These are phyloP conservation scores for Solanum chacoense DNA, from an alignment of 305 asterid genomes.

Conservation along the genomic window DNA sequence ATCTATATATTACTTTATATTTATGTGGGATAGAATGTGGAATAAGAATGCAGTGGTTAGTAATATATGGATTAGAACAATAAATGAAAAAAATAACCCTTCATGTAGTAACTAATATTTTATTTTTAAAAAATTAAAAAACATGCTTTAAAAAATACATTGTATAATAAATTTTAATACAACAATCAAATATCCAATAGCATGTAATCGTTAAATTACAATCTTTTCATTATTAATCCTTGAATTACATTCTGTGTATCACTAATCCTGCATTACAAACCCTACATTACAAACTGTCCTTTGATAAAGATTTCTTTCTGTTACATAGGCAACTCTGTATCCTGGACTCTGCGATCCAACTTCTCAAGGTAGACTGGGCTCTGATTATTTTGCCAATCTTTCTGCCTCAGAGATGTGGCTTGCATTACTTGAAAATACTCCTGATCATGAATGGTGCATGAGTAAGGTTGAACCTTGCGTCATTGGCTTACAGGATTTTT, in stretches of 20 bases:
- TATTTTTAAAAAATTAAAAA: neutral
- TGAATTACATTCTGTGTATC: neutral
- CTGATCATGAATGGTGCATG: constrained; percentile 89
- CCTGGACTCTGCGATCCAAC: constrained; percentile 89
- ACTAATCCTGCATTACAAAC: neutral
- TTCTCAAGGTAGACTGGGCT: constrained; percentile 95
- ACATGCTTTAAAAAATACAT: neutral
- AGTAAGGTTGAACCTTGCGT: constrained; percentile 48
- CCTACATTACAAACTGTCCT: neutral
- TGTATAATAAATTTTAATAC: neutral
- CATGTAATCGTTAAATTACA: neutral
- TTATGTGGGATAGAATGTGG: neutral
- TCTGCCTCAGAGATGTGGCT: constrained; percentile 93
- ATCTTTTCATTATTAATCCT: neutral
- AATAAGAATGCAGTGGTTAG: neutral
- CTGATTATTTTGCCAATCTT: constrained; percentile 77
- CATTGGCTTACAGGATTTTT: neutral
- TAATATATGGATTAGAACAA: neutral
- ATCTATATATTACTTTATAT: neutral
- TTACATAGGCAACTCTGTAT: constrained; percentile 66
- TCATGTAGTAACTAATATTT: neutral
- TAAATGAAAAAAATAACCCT: neutral
- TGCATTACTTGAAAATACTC: constrained; percentile 56
- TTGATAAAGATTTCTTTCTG: neutral
- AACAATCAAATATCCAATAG: neutral